Percentiles rank a stretch among this genome's conserved stretches.
These are phyloP conservation scores for Chaetomium fimeti DNA, from an alignment of 495 filamentous ascomycete genomes.

Conservation along the genomic window DNA sequence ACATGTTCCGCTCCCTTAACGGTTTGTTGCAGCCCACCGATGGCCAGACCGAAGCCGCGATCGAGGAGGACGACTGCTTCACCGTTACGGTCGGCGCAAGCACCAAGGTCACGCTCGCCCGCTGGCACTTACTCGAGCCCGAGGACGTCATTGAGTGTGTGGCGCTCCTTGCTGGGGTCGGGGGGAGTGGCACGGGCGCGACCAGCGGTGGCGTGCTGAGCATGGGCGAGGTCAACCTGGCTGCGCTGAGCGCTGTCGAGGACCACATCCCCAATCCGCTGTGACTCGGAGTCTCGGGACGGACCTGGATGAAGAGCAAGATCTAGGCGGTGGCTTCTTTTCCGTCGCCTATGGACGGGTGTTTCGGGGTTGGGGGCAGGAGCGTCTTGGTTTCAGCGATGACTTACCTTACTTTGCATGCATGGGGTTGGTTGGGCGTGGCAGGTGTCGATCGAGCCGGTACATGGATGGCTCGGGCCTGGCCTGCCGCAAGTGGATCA, in stretches of 20 bases:
- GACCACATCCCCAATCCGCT: slow-evolving; percentile 38
- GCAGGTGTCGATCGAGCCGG: background rate
- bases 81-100: slow-evolving; percentile 84
- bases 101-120: slow-evolving; percentile 80
- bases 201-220: slow-evolving; percentile 31
- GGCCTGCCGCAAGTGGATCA: background rate
- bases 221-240: slow-evolving; percentile 49
- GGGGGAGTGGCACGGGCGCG: slow-evolving; percentile 46
- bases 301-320: slow-evolving; percentile 17
- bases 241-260: slow-evolving; percentile 45
- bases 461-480: slow-evolving; percentile 5
- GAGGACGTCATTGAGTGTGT: slow-evolving; percentile 80
- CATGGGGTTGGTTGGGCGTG: background rate
- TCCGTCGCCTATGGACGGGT: background rate
- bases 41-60: slow-evolving; percentile 44
- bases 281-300: background rate
- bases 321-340: background rate
- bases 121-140: slow-evolving; percentile 83
- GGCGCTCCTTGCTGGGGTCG: slow-evolving; percentile 61
- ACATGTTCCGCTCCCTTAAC: slow-evolving; percentile 70
- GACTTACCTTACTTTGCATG: slow-evolving; percentile 2
- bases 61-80: slow-evolving; percentile 64
- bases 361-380: slow-evolving; percentile 2
- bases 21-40: slow-evolving; percentile 44
- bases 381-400: slow-evolving; percentile 8